Evolutionary conservation across 2,329 filamentous ascomycete species (phyloP).

Genomic region (Phoma herbarum): DNA sequence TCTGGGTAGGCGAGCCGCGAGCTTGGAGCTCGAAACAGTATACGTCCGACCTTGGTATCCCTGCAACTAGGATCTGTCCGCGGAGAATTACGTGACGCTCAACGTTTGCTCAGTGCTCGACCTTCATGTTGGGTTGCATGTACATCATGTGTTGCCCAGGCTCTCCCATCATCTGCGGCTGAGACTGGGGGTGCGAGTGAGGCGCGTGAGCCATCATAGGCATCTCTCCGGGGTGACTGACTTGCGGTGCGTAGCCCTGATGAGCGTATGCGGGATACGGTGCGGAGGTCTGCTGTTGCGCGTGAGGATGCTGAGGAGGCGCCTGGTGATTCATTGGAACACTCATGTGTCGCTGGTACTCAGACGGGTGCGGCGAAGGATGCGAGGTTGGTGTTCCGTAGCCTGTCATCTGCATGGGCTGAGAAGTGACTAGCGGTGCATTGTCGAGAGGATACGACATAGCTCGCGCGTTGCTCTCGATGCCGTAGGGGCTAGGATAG

Average conservation of each 20-base stretch:
- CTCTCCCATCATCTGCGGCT: slow-evolving; percentile 51
- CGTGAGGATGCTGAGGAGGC: slow-evolving; percentile 36
- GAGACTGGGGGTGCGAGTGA: slow-evolving; percentile 43
- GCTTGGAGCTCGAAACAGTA: slow-evolving; percentile 10
- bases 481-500: slow-evolving; percentile 49
- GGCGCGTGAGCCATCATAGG: slow-evolving; percentile 49
- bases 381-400: slow-evolving; percentile 51
- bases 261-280: slow-evolving; percentile 44
- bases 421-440: slow-evolving; percentile 47
- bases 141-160: slow-evolving; percentile 54
- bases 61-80: slow-evolving; percentile 17
- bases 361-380: slow-evolving; percentile 47
- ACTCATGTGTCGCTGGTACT: slow-evolving; percentile 51
- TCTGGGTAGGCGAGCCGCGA: slow-evolving; percentile 17
- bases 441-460: slow-evolving; percentile 54
- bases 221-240: slow-evolving; percentile 48
- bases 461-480: slow-evolving; percentile 50
- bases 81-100: slow-evolving; percentile 16
- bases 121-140: slow-evolving; percentile 53
- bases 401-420: slow-evolving; percentile 50
- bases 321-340: slow-evolving; percentile 46
- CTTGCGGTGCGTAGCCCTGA: slow-evolving; percentile 47
- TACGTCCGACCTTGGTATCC: slow-evolving; percentile 16
- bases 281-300: slow-evolving; percentile 40
- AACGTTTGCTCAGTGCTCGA: slow-evolving; percentile 44